Evolutionary conservation across 2,329 filamentous ascomycete species (phyloP).

Genomic region (Phialocephala subalpina): DNA sequence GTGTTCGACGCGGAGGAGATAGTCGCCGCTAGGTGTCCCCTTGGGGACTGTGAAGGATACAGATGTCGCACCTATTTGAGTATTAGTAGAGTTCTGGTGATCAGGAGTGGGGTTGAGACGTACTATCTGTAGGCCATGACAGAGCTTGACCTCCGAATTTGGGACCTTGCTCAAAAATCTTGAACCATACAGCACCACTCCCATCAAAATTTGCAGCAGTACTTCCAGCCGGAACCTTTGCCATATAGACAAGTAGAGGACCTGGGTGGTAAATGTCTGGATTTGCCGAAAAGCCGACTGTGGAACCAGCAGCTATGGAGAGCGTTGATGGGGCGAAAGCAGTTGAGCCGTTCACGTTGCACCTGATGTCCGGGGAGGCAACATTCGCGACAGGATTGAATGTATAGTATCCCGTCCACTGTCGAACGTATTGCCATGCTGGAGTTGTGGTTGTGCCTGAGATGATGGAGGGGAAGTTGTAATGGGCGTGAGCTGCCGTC

Average conservation of each 20-base stretch:
- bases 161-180: conserved; percentile 38
- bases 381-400: conserved; percentile 41
- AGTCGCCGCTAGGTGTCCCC: conserved; percentile 47
- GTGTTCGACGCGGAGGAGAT: conserved; percentile 47
- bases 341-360: conserved; percentile 45
- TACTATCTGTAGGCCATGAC: conserved; percentile 39
- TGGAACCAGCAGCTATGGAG: conserved; percentile 38
- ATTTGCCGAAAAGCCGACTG: conserved; percentile 34
- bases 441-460: conserved; percentile 28
- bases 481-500: conserved; percentile 36
- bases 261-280: conserved; percentile 42
- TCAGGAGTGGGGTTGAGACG: neutral
- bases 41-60: conserved; percentile 41
- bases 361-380: conserved; percentile 49
- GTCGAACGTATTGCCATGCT: conserved; percentile 38
- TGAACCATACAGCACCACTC: conserved; percentile 40
- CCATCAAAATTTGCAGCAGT: conserved; percentile 39
- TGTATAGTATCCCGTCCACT: conserved; percentile 40
- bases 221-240: conserved; percentile 36
- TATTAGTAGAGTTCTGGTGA: neutral
- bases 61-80: conserved; percentile 23
- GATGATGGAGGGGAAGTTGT: conserved; percentile 36
- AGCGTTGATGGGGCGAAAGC: conserved; percentile 34
- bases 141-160: conserved; percentile 29
- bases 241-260: conserved; percentile 38